A percentile compares a stretch with the other conserved stretches of the same genome.
These are phyloP conservation scores for Knoxia roxburghii DNA, from an alignment of 257 asterid genomes.

Conservation along the genomic window DNA sequence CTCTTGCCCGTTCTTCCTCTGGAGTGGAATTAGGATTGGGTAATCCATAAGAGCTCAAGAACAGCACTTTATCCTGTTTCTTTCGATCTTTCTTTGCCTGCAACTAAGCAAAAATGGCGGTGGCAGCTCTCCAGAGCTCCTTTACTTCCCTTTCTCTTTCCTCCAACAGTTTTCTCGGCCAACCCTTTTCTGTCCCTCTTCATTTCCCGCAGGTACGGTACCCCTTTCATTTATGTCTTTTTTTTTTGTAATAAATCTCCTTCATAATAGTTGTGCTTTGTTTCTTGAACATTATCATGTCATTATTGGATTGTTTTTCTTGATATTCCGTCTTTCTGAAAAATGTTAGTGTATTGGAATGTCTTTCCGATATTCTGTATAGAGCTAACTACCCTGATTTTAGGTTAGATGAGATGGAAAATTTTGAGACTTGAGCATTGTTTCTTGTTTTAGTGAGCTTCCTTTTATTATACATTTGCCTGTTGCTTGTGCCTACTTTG, in stretches of 20 bases:
- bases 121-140: slow-evolving; percentile 71
- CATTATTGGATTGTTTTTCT: background rate
- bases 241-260: background rate
- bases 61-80: slow-evolving; percentile 7
- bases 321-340: background rate
- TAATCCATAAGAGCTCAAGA: background rate
- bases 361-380: too few relatives aligned
- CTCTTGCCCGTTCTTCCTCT: background rate
- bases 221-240: background rate
- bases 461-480: slow-evolving; percentile 5
- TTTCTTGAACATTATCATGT: background rate
- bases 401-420: background rate
- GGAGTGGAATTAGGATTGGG: background rate
- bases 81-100: background rate
- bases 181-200: slow-evolving; percentile 48
- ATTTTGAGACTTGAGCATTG: background rate
- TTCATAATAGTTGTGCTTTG: background rate
- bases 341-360: background rate
- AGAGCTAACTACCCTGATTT: too few relatives aligned
- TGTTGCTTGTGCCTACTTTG: background rate
- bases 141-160: slow-evolving; percentile 63
- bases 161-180: slow-evolving; percentile 64
- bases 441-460: background rate
- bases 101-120: slow-evolving; percentile 27
- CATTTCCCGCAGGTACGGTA: slow-evolving; percentile 46